Conservation (phyloP, 2,329 filamentous ascomycete genomes). For the Nemania bipapillata region DNA sequence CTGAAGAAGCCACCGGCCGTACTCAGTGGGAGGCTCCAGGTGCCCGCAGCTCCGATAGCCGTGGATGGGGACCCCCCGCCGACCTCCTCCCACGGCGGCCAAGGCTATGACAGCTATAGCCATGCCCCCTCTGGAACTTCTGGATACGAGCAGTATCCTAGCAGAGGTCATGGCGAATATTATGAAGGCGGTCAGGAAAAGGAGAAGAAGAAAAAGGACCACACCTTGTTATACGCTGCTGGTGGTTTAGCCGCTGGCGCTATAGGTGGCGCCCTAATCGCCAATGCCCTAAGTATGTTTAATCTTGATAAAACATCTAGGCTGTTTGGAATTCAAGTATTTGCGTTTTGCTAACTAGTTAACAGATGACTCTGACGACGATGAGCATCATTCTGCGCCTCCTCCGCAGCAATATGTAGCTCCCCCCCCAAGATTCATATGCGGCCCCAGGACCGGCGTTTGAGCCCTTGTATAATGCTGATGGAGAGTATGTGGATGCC, state of each 20-base stretch:
- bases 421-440: constrained; percentile 29
- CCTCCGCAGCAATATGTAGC: constrained; percentile 30
- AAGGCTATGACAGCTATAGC: constrained; percentile 34
- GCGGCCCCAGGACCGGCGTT: constrained; percentile 49
- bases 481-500: constrained; percentile 57
- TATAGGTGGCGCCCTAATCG: constrained; percentile 67
- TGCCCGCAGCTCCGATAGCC: constrained; percentile 22
- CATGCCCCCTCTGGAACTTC: constrained; percentile 34
- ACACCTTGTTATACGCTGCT: constrained; percentile 65
- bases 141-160: constrained; percentile 34
- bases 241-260: constrained; percentile 68
- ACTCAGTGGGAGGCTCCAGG: constrained; percentile 72
- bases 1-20: constrained; percentile 69
- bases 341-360: constrained; percentile 23
- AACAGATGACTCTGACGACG: constrained; percentile 51
- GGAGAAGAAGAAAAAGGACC: constrained; percentile 59
- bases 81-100: constrained; percentile 38
- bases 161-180: constrained; percentile 37
- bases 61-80: constrained; percentile 40
- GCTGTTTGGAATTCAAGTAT: no score
- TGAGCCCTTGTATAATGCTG: constrained; percentile 54
- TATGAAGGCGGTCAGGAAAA: constrained; percentile 43
- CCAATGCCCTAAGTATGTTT: constrained; percentile 63
- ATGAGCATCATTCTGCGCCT: constrained; percentile 36
- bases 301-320: neutral